These are phyloP conservation scores for Phytophthora sp. DNA, from an alignment of 352 stramenopile species.

Conservation along the genomic window DNA sequence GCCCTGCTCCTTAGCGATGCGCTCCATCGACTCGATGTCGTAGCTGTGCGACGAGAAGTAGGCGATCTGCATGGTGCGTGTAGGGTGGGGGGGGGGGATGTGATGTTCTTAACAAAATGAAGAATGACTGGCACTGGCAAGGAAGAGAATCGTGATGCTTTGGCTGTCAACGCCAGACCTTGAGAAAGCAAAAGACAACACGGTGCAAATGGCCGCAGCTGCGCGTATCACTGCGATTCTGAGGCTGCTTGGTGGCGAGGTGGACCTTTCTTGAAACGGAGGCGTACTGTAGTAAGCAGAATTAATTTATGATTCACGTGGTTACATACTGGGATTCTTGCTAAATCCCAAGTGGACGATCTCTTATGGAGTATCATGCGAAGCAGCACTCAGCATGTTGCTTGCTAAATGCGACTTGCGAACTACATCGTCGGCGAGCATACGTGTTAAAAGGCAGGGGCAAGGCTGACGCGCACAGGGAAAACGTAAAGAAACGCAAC, in stretches of 20 bases:
- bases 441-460: too few species aligned
- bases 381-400: too few species aligned
- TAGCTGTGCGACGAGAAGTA: constrained; percentile 80
- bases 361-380: too few species aligned
- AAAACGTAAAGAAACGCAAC: too few species aligned
- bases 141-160: constrained; percentile 11
- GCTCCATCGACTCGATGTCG: constrained; percentile 67
- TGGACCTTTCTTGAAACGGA: constrained; percentile 23
- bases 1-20: constrained; percentile 45
- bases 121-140: constrained; percentile 15
- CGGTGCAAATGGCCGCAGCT: constrained; percentile 14
- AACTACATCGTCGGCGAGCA: too few species aligned
- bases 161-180: too few species aligned
- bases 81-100: not conserved
- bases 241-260: constrained; percentile 9
- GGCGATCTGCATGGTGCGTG: constrained; percentile 58
- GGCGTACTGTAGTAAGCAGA: constrained; percentile 4
- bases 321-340: not conserved
- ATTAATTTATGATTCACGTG: not conserved
- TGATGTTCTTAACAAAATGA: constrained; percentile 30
- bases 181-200: too few species aligned
- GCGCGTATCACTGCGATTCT: constrained; percentile 22
- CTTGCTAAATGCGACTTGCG: too few species aligned
- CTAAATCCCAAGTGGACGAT: not conserved
- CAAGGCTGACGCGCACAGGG: too few species aligned